Conservation (phyloP, 1,139 yeast genomes). For the Meyerozyma sp. region DNA sequence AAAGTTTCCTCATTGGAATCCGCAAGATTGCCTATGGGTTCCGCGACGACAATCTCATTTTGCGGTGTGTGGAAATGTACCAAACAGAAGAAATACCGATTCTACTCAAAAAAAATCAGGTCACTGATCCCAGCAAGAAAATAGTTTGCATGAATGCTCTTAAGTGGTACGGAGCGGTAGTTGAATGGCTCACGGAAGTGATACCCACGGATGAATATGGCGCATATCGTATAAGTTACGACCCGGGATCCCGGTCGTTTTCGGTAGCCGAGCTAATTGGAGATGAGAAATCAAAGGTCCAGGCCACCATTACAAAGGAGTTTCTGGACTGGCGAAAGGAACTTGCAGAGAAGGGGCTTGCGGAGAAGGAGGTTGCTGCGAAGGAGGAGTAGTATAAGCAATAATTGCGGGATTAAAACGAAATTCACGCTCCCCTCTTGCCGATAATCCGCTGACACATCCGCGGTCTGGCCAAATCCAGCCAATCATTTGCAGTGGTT, state of each 20-base stretch:
- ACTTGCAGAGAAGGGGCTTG: background rate
- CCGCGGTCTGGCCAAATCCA: background rate
- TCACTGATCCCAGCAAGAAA: slow-evolving; percentile 22
- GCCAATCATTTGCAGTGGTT: background rate
- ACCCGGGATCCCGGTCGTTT: slow-evolving; percentile 28
- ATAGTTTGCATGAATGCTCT: slow-evolving; percentile 71
- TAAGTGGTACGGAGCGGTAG: slow-evolving; percentile 78
- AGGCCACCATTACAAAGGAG: slow-evolving; percentile 43
- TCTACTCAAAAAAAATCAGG: slow-evolving; percentile 40
- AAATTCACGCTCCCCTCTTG: background rate
- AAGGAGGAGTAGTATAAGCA: no score
- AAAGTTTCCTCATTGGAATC: slow-evolving; percentile 82
- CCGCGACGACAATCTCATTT: slow-evolving; percentile 62
- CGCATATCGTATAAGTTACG: slow-evolving; percentile 29
- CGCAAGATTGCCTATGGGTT: slow-evolving; percentile 79
- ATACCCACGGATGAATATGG: slow-evolving; percentile 40
- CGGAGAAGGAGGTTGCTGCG: no score
- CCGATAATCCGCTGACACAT: background rate
- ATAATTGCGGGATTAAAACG: no score
- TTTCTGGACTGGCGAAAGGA: slow-evolving; percentile 58
- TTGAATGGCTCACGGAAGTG: slow-evolving; percentile 65
- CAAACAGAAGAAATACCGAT: slow-evolving; percentile 76
- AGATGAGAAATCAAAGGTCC: slow-evolving; percentile 21
- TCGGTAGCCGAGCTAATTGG: slow-evolving; percentile 23
- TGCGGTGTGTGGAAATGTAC: slow-evolving; percentile 68